Evolutionary conservation across 768 basidiomycete genomes (phyloP).

Genomic region (Suillus weaverae): DNA sequence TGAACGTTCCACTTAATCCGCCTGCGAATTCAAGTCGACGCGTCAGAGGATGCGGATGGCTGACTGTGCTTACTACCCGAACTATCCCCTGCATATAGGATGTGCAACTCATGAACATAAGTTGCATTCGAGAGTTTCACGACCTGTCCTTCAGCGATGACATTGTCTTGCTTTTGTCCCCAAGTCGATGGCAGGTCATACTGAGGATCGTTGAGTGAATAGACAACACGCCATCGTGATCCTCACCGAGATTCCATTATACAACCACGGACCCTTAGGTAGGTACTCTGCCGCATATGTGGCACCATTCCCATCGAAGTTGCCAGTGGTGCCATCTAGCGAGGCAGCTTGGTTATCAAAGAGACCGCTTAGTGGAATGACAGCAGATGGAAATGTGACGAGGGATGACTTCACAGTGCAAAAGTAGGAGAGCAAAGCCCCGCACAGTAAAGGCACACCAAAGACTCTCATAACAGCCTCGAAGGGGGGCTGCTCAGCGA

Average conservation of each 20-base stretch:
- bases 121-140: slow-evolving; percentile 34
- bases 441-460: slow-evolving; percentile 23
- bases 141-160: slow-evolving; percentile 44
- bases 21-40: slow-evolving; percentile 12
- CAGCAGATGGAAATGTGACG: slow-evolving; percentile 32
- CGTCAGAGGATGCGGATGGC: neutral
- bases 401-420: slow-evolving; percentile 14
- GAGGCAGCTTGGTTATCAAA: slow-evolving; percentile 48
- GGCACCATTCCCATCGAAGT: slow-evolving; percentile 40
- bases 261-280: slow-evolving; percentile 38
- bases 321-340: slow-evolving; percentile 34
- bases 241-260: slow-evolving; percentile 41
- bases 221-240: neutral
- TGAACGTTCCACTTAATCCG: slow-evolving; percentile 37
- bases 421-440: slow-evolving; percentile 21
- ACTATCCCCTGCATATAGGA: slow-evolving; percentile 48
- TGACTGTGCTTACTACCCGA: slow-evolving; percentile 27
- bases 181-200: slow-evolving; percentile 44
- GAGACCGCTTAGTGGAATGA: slow-evolving; percentile 30
- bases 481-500: slow-evolving; percentile 6
- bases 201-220: slow-evolving; percentile 23
- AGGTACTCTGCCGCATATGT: slow-evolving; percentile 44
- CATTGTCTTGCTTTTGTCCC: slow-evolving; percentile 45
- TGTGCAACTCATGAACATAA: slow-evolving; percentile 47
- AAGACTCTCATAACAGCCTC: slow-evolving; percentile 17